A percentile compares a stretch with the other conserved stretches of the same genome.
These are phyloP conservation scores for Pholiota molesta DNA, from an alignment of 768 basidiomycete species.

Conservation along the genomic window DNA sequence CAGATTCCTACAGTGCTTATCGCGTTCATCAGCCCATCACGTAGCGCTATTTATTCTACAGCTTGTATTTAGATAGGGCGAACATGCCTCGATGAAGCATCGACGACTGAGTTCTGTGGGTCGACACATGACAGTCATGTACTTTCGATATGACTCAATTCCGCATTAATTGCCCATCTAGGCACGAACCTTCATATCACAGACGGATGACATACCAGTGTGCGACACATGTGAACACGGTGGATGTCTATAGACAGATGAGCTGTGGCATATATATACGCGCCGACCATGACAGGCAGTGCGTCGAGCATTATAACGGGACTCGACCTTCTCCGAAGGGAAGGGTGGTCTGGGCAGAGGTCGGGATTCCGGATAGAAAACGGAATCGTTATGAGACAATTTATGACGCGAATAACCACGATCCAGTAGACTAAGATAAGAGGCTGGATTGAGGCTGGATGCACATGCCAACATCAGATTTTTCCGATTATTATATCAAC, in stretches of 20 bases:
- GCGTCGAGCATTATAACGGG: neutral
- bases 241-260: neutral
- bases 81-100: neutral
- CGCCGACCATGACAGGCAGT: neutral
- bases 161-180: slow-evolving; percentile 2
- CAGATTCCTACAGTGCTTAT: neutral
- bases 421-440: too few relatives aligned
- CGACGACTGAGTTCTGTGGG: neutral
- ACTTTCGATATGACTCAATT: neutral
- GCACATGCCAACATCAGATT: too few relatives aligned
- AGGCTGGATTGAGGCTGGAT: too few relatives aligned
- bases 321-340: neutral
- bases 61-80: neutral
- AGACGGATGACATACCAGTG: neutral
- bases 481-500: too few relatives aligned
- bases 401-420: too few relatives aligned
- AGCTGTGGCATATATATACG: neutral
- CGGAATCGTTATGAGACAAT: too few relatives aligned
- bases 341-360: too few relatives aligned
- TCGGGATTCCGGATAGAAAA: too few relatives aligned
- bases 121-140: neutral
- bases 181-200: slow-evolving; percentile 4
- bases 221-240: neutral
- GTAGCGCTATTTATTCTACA: neutral
- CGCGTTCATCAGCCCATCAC: neutral